phyloP scores from a whole-genome alignment of 2,329 filamentous ascomycete genomes.

The Epichloe glyceriae region DNA sequence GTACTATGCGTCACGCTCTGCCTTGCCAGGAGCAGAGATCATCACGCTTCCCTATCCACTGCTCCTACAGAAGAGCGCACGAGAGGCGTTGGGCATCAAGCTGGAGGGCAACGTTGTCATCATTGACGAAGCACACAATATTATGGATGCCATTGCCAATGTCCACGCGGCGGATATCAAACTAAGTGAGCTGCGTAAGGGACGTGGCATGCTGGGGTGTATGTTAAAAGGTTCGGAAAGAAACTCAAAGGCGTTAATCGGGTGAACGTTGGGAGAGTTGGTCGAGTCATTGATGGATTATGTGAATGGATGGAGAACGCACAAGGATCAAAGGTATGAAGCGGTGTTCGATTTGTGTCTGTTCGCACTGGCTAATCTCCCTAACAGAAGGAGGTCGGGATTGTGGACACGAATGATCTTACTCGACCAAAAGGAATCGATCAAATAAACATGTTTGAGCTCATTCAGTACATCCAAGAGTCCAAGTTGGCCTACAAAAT shows the following conservation, averaged over 20 bases:
- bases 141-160: conserved; percentile 85
- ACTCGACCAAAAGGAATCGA: conserved; percentile 79
- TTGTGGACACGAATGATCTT: conserved; percentile 57
- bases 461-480: conserved; percentile 77
- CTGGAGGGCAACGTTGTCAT: conserved; percentile 84
- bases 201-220: conserved; percentile 63
- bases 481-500: conserved; percentile 92
- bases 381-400: conserved; percentile 41
- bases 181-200: conserved; percentile 58
- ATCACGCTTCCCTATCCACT: conserved; percentile 87
- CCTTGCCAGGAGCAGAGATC: conserved; percentile 75
- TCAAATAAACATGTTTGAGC: conserved; percentile 85
- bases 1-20: conserved; percentile 86
- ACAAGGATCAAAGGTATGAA: conserved; percentile 28
- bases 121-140: conserved; percentile 93
- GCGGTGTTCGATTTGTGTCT: too few relatives aligned
- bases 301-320: conserved; percentile 51
- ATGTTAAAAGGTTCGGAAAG: conserved; percentile 79
- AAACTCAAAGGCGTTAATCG: conserved; percentile 82
- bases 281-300: conserved; percentile 70
- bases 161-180: conserved; percentile 73
- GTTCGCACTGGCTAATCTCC: neutral
- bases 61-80: conserved; percentile 71
- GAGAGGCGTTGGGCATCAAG: conserved; percentile 77
- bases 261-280: conserved; percentile 79